Percentiles rank a stretch among this genome's conserved stretches.
Conservation (phyloP, 106 monocot species). For the Allium fistulosum region DNA sequence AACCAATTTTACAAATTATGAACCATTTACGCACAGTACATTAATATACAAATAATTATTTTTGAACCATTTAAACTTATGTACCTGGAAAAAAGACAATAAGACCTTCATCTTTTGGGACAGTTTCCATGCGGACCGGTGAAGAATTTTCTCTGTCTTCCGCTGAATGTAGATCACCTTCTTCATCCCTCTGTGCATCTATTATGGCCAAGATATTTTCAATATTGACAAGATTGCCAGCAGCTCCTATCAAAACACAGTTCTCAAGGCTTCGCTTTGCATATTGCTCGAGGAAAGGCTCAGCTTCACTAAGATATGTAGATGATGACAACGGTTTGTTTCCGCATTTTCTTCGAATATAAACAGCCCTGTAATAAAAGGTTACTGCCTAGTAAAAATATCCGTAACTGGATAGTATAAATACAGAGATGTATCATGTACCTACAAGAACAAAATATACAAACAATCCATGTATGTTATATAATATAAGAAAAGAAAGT, state of each 20-base stretch:
- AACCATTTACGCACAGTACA: too few species aligned
- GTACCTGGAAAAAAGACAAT: conserved; percentile 97
- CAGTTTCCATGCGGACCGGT: conserved; percentile 24
- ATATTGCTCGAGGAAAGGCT: conserved; percentile 94
- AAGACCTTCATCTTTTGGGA: conserved; percentile 82
- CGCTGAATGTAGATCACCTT: conserved; percentile 79
- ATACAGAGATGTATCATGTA: neutral
- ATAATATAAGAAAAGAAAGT: neutral
- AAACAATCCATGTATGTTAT: neutral
- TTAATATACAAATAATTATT: neutral
- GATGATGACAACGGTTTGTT: conserved; percentile 70
- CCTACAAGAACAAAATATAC: neutral
- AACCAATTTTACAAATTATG: too few species aligned
- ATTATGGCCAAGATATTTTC: conserved; percentile 80
- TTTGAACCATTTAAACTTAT: neutral
- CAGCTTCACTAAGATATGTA: conserved; percentile 84
- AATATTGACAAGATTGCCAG: conserved; percentile 73
- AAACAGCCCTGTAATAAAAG: conserved; percentile 63
- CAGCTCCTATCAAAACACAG: conserved; percentile 73
- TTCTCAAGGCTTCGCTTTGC: conserved; percentile 74
- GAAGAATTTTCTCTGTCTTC: conserved; percentile 21
- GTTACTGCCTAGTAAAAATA: neutral
- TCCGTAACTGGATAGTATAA: neutral
- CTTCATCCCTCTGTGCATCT: conserved; percentile 79
- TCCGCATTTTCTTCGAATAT: conserved; percentile 82